These are phyloP conservation scores for Thelonectria blattea DNA, from an alignment of 2,329 filamentous ascomycete genomes.

Conservation along the genomic window DNA sequence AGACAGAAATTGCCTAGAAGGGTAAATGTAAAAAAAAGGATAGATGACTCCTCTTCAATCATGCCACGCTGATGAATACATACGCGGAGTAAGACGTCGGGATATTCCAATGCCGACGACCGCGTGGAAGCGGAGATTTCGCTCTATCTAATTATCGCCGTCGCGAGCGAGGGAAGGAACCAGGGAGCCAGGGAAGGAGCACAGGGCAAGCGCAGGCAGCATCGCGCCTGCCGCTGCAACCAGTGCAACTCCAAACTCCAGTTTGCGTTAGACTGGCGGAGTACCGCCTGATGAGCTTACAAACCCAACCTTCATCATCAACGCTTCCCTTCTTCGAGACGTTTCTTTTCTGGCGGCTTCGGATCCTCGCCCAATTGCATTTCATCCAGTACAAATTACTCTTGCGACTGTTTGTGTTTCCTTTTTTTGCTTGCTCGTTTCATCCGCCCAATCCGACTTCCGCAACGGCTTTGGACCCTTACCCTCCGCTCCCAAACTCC, in stretches of 20 bases:
- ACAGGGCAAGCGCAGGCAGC: neutral
- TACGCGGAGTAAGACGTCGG: neutral
- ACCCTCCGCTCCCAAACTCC: neutral
- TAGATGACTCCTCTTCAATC: neutral
- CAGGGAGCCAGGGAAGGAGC: too few species aligned
- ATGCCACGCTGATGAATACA: neutral
- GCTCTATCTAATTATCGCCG: constrained; percentile 11
- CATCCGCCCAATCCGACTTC: neutral
- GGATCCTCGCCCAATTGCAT: constrained; percentile 19
- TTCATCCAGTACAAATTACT: neutral
- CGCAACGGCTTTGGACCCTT: neutral
- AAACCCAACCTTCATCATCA: neutral
- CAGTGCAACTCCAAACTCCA: constrained; percentile 7
- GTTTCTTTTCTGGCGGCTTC: constrained; percentile 6
- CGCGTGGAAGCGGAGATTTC: constrained; percentile 8
- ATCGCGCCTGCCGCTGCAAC: too few species aligned
- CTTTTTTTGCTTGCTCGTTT: neutral
- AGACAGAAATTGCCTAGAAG: neutral
- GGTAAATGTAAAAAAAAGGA: neutral
- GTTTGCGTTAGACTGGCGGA: constrained; percentile 16
- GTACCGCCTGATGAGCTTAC: constrained; percentile 2
- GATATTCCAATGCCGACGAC: constrained; percentile 4
- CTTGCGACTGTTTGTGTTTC: neutral
- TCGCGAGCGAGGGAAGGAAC: too few species aligned
- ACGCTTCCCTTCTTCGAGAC: constrained; percentile 9